Base-by-base conservation (phyloP, 2,329 filamentous ascomycete genomes). In the Pseudopyrenochaeta lycopersici region DNA sequence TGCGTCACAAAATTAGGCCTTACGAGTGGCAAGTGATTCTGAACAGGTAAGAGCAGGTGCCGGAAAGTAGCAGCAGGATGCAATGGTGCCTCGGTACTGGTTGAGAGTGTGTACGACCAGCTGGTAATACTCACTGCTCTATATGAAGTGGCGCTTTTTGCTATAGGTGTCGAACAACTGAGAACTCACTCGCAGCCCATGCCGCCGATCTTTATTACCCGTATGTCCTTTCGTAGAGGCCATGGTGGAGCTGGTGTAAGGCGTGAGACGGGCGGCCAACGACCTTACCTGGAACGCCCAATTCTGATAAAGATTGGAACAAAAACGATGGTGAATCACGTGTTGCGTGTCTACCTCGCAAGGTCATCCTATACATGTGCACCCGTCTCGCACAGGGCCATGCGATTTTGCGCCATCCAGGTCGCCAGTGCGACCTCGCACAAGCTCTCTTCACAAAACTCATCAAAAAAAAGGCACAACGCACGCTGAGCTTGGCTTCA, bases 61-160 rank as follows among this genome's bases (percentile, higher is more conserved):
- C 27, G 36, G 43, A 66, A 80, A 77, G 29, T 79, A 76, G 30
- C 80, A 77, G n/a, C 84, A 74, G 10, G 81, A 81, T 20, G 84
- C 80, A 1, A 87, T 68, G n/a, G 68, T 66, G 21, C 85, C 85
- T 44, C 83, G 78, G 52, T 78, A 72, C 49, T 82, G 81, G 6
- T 80, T 75, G 12, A 72, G 56, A 2, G 73, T 61, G 4, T 83
- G 71, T 20, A 78, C 77, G 23, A 54, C 60, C 20, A 49, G 20
- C 45, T 63, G 60, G 50, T 61, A 61, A 30, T 15, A 49, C 35
- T 63, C 60, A 39, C 60, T 61, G 39, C 21, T 18, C 38, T 18
- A 12, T 39, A 18, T 54, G 11, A 54, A 46, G 46, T 42, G 15
- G 21, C 11, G 30, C 9, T 39, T 32, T 21, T 43, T 27, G 23